Base-by-base conservation (phyloP, 331 rosid species). In the Quercus phellos region DNA sequence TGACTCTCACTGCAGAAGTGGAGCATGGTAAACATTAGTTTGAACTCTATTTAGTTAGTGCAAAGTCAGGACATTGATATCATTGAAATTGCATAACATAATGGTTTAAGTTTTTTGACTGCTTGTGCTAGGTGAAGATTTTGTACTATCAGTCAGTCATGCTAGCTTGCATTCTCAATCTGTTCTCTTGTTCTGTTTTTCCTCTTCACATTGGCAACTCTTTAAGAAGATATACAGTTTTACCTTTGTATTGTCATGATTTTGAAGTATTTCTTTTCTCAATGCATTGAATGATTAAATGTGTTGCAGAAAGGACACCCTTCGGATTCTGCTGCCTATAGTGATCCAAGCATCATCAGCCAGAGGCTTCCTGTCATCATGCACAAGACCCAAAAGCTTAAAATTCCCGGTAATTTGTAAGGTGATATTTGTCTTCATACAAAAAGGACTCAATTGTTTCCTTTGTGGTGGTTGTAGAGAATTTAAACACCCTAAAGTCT, bases 241-340 rank as follows among this genome's bases (percentile, higher is more conserved):
- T 77, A 24, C 77, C 4, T 38, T 29, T 70, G 2, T 60, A 19
- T 18, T 55, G 7, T 51, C 11, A 13, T 55, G 18, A 21, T 78
- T 80, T 71, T 61, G 67, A 55, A 63, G 64, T 74, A 43, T 24
- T 70, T 56, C 11, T 67, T 82, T 78, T 61, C 79, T 71, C 54
- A 60, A 54, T 75, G 75, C 29, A 56, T 60, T 77, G 69, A 78
- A 51, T 76, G 69, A 75, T 51, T 70, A 68, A 70, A 56, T 34
- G 73, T 78, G 78, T 29, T 81, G 90, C 98, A 95, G 99, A 86
- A 87, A 77, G 98, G 96, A 46, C 75, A 86, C 80, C 90, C 99
- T 24, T 72, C 92, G 55, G 98, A 95, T 82, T 81, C 96, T 69
- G 90, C 91, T 68, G 88, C 92, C 4, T 95, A 90, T 75, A 89